A percentile compares a stretch with the other conserved stretches of the same genome.
These are phyloP conservation scores for Trypanosoma brucei DNA, from an alignment of 208 protist species.

Conservation along the genomic window DNA sequence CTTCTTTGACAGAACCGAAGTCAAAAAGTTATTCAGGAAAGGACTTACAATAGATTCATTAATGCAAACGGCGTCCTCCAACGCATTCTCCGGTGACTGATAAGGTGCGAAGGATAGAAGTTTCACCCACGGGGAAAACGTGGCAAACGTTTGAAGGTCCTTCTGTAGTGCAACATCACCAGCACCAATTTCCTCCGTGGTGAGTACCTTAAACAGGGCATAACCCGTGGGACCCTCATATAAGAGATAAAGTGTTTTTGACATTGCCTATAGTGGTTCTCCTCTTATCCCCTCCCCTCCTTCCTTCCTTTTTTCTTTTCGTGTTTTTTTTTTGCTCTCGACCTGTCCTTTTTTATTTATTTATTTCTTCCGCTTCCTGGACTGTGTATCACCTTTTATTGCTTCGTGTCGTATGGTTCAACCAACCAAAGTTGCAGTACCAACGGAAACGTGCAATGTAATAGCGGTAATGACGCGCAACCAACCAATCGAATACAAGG, in stretches of 20 bases:
- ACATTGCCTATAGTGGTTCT: conserved; percentile 32
- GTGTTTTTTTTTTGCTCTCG: conserved; percentile 2
- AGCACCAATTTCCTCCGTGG: conserved; percentile 93
- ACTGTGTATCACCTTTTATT: background rate
- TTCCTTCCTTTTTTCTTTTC: conserved; percentile 4
- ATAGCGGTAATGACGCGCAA: background rate
- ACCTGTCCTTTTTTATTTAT: conserved; percentile 6
- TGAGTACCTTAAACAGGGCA: conserved; percentile 93
- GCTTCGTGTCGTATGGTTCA: background rate
- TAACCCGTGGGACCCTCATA: conserved; percentile 97
- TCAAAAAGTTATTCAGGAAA: conserved; percentile 93
- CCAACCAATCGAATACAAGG: background rate
- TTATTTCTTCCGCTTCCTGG: conserved; percentile 1
- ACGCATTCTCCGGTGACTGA: conserved; percentile 94
- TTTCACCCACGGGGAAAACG: conserved; percentile 94
- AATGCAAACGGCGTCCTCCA: conserved; percentile 97
- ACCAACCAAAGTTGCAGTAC: background rate
- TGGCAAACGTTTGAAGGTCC: conserved; percentile 88
- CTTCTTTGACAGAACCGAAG: conserved; percentile 93
- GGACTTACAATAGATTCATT: conserved; percentile 92
- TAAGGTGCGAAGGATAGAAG: conserved; percentile 96
- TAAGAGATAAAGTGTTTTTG: conserved; percentile 89
- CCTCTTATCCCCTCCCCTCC: background rate
- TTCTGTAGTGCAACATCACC: conserved; percentile 89
- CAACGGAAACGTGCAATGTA: too few relatives aligned